Percentiles rank a stretch among this genome's conserved stretches.
Evolutionary conservation across 2,329 filamentous ascomycete genomes (phyloP).

Genomic region (Ramularia collo-cygni): DNA sequence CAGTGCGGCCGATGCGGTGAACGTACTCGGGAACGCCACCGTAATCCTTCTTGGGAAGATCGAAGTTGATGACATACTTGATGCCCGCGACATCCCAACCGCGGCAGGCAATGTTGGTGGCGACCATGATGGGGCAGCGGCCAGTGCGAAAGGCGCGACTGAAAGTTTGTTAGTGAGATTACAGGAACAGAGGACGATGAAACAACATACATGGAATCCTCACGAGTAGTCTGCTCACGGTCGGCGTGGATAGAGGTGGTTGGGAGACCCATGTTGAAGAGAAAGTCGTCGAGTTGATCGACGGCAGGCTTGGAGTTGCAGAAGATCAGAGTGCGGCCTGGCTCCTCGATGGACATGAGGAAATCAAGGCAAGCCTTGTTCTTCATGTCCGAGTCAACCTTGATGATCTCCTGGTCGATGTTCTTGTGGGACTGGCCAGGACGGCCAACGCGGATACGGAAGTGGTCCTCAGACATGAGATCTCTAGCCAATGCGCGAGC

Average conservation of each 20-base stretch:
- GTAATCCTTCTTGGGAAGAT: constrained; percentile 65
- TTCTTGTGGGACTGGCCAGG: constrained; percentile 70
- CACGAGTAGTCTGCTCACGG: constrained; percentile 82
- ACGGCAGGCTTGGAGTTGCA: constrained; percentile 73
- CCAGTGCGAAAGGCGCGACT: constrained; percentile 72
- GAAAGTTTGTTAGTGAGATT: constrained; percentile 2
- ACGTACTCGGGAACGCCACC: constrained; percentile 93
- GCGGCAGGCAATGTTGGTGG: constrained; percentile 79
- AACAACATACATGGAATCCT: constrained; percentile 69
- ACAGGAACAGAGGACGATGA: constrained; percentile 1
- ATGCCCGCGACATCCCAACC: constrained; percentile 85
- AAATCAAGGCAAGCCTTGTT: constrained; percentile 64
- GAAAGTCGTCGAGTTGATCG: constrained; percentile 78
- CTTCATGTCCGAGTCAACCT: constrained; percentile 60
- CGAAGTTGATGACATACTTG: constrained; percentile 88
- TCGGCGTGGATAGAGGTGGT: constrained; percentile 83
- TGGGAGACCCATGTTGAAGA: constrained; percentile 72
- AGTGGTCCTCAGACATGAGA: constrained; percentile 65
- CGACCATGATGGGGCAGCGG: constrained; percentile 69
- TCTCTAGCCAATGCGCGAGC: constrained; percentile 70
- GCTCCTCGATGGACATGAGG: constrained; percentile 56
- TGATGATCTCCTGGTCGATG: constrained; percentile 70
- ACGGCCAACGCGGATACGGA: constrained; percentile 80
- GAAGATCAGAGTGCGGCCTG: constrained; percentile 80
- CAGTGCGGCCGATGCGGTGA: constrained; percentile 93